These are phyloP conservation scores for Diplosphaera chodatii DNA, from an alignment of 139 green algal genomes.

Conservation along the genomic window DNA sequence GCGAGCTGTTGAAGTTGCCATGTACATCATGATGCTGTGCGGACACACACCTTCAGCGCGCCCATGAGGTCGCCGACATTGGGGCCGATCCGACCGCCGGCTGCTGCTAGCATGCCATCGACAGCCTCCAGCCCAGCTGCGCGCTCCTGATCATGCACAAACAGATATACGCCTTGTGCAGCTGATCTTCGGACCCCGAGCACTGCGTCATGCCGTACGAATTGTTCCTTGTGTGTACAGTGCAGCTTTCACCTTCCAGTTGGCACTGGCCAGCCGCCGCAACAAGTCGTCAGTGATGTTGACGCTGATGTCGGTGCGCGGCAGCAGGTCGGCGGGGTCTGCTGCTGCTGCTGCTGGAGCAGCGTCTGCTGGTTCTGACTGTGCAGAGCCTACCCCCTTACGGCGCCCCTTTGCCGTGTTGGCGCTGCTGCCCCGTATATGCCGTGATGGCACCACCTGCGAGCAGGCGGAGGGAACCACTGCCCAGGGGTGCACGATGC, in stretches of 20 bases:
- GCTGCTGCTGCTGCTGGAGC: slow-evolving; percentile 15
- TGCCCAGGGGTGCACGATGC: too few relatives aligned
- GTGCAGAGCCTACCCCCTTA: too few relatives aligned
- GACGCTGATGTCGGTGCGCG: slow-evolving; percentile 65
- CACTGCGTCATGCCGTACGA: too few relatives aligned
- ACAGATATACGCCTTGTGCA: not conserved
- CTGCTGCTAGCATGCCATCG: slow-evolving; percentile 50
- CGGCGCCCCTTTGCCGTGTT: too few relatives aligned
- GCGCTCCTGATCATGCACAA: slow-evolving; percentile 35
- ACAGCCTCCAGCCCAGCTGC: slow-evolving; percentile 81
- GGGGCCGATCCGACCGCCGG: slow-evolving; percentile 37
- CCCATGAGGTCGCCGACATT: slow-evolving; percentile 73
- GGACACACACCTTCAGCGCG: slow-evolving; percentile 55
- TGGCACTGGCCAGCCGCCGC: slow-evolving; percentile 40
- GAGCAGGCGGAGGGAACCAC: too few relatives aligned
- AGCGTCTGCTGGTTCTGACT: not conserved
- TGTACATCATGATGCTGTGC: too few relatives aligned
- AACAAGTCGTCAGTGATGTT: slow-evolving; percentile 54
- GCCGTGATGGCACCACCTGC: slow-evolving; percentile 35
- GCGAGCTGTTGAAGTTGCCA: too few relatives aligned
- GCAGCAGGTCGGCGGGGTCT: slow-evolving; percentile 64
- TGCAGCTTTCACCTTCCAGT: slow-evolving; percentile 97
- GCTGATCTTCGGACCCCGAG: not conserved
- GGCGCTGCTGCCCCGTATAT: slow-evolving; percentile 14
- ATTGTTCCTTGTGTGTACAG: too few relatives aligned